phyloP scores from a whole-genome alignment of 2,329 filamentous ascomycete species.

The Didymella lethalis region DNA sequence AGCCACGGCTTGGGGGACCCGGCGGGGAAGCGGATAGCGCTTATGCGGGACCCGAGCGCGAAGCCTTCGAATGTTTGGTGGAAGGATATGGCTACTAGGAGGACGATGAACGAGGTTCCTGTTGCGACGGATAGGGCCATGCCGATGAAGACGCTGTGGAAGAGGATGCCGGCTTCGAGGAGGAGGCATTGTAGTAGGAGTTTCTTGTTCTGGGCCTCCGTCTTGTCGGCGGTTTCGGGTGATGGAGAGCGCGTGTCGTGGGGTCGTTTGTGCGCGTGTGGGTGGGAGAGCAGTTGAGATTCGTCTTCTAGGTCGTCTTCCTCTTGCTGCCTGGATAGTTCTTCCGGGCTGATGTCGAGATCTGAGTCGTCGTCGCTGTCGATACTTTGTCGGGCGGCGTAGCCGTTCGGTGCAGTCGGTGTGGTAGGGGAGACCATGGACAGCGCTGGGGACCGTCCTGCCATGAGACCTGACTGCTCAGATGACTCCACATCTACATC shows the following conservation, averaged over 20 bases:
- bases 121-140: slow-evolving; percentile 75
- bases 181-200: slow-evolving; percentile 76
- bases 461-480: slow-evolving; percentile 41
- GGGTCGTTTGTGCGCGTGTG: slow-evolving; percentile 30
- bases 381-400: slow-evolving; percentile 19
- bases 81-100: slow-evolving; percentile 74
- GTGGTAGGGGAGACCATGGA: slow-evolving; percentile 36
- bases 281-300: slow-evolving; percentile 42
- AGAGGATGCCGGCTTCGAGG: slow-evolving; percentile 79
- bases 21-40: slow-evolving; percentile 72
- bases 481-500: slow-evolving; percentile 45
- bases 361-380: slow-evolving; percentile 45
- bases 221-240: slow-evolving; percentile 36
- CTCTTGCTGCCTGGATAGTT: slow-evolving; percentile 42
- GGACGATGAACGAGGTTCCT: slow-evolving; percentile 69
- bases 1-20: slow-evolving; percentile 78
- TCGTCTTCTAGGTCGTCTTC: slow-evolving; percentile 42
- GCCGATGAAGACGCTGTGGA: slow-evolving; percentile 79
- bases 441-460: slow-evolving; percentile 44
- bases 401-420: slow-evolving; percentile 20
- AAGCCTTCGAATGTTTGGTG: slow-evolving; percentile 76
- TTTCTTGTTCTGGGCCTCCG: slow-evolving; percentile 62
- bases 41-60: slow-evolving; percentile 74
- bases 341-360: slow-evolving; percentile 46
- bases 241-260: slow-evolving; percentile 22